A percentile compares a stretch with the other conserved stretches of the same genome.
These are phyloP conservation scores for Paradendryphiella salina DNA, from an alignment of 2,329 filamentous ascomycete species.

Conservation along the genomic window DNA sequence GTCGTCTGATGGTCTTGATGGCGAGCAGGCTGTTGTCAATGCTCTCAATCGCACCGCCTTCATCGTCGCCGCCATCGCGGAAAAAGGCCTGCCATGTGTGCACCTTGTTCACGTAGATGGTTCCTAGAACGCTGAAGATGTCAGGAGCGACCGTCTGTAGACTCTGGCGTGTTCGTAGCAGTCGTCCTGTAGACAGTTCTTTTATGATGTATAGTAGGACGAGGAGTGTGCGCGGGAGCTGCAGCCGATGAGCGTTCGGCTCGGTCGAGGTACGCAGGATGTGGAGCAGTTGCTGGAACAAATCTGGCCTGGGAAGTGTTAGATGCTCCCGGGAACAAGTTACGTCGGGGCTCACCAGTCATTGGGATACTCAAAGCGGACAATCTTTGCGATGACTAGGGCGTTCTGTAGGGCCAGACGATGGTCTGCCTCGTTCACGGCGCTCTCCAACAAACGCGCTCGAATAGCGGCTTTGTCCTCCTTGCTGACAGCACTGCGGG, in stretches of 20 bases:
- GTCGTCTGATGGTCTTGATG: conserved; percentile 77
- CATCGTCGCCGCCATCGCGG: conserved; percentile 60
- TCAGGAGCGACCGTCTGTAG: conserved; percentile 80
- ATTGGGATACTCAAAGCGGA: conserved; percentile 83
- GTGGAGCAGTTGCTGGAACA: conserved; percentile 50
- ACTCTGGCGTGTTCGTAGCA: conserved; percentile 73
- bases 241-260: conserved; percentile 61
- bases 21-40: conserved; percentile 78
- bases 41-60: conserved; percentile 61
- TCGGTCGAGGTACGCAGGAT: conserved; percentile 63
- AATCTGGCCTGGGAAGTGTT: conserved; percentile 38
- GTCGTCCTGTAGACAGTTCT: conserved; percentile 78
- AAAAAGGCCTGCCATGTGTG: conserved; percentile 68
- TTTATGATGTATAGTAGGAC: conserved; percentile 86
- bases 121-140: conserved; percentile 75
- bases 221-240: conserved; percentile 72
- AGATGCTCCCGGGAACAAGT: conserved; percentile 7
- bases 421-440: conserved; percentile 73
- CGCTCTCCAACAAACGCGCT: conserved; percentile 72
- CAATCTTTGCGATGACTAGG: conserved; percentile 81
- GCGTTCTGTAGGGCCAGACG: conserved; percentile 85
- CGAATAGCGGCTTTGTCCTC: conserved; percentile 79
- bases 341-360: conserved; percentile 65
- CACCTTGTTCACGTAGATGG: conserved; percentile 77
- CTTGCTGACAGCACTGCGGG: conserved; percentile 59